Evolutionary conservation across 2,329 filamentous ascomycete species (phyloP).

Genomic region (Talaromyces sp.): DNA sequence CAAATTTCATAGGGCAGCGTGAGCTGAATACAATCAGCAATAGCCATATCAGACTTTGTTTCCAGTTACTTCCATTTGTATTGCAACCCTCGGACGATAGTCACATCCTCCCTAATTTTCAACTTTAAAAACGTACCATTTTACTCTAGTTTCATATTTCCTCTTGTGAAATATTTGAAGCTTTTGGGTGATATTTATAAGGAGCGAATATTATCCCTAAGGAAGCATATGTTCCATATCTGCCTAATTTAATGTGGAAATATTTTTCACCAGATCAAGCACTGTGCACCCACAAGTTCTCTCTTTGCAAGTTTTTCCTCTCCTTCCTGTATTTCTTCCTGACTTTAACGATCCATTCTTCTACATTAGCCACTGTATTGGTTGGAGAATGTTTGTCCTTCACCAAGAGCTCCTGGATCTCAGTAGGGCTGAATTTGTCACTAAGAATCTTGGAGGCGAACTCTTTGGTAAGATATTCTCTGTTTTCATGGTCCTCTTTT

Average conservation of each 20-base stretch:
- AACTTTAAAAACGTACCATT: too few relatives aligned
- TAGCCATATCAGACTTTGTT: too few relatives aligned
- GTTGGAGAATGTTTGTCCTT: slow-evolving; percentile 3
- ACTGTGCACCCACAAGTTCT: background rate
- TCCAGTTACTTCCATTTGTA: too few relatives aligned
- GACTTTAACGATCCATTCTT: background rate
- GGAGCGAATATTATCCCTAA: too few relatives aligned
- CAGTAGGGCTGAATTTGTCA: slow-evolving; percentile 1
- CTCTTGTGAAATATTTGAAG: too few relatives aligned
- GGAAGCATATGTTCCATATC: background rate
- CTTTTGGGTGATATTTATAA: too few relatives aligned
- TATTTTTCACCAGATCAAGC: background rate
- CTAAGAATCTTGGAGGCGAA: background rate
- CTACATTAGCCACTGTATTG: slow-evolving; percentile 2
- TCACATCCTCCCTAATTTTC: too few relatives aligned
- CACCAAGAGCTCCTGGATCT: slow-evolving; percentile 1
- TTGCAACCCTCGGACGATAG: too few relatives aligned
- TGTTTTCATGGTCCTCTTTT: background rate
- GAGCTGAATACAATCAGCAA: too few relatives aligned
- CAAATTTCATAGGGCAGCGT: too few relatives aligned
- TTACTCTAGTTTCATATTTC: too few relatives aligned
- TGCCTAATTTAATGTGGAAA: background rate
- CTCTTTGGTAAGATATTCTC: background rate
- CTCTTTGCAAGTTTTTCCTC: background rate
- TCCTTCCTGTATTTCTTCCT: slow-evolving; percentile 2